These are phyloP conservation scores for Exophiala sp. DNA, from an alignment of 2,329 filamentous ascomycete genomes.

Conservation along the genomic window DNA sequence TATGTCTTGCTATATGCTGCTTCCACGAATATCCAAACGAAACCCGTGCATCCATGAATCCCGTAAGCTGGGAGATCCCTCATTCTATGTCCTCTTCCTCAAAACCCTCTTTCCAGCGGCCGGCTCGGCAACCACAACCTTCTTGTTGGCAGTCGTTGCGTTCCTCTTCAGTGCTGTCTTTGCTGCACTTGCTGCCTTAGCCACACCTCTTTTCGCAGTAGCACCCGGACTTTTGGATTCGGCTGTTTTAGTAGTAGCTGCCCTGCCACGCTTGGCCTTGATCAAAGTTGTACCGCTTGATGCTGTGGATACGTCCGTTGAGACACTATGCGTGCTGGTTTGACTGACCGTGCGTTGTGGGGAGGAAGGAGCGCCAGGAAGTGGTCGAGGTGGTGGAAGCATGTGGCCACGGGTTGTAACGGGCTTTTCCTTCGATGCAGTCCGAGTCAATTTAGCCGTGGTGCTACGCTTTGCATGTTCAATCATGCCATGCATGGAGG, in stretches of 20 bases:
- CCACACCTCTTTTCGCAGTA: constrained; percentile 16
- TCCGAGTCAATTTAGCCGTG: constrained; percentile 23
- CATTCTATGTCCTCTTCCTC: constrained; percentile 32
- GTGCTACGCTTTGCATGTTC: constrained; percentile 26
- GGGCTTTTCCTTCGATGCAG: constrained; percentile 26
- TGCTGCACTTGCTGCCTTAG: constrained; percentile 14
- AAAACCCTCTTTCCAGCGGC: constrained; percentile 38
- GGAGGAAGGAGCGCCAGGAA: constrained; percentile 7
- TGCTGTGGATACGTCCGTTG: constrained; percentile 21
- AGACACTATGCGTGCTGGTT: constrained; percentile 18
- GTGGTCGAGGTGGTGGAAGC: constrained; percentile 27
- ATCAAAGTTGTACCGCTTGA: constrained; percentile 25
- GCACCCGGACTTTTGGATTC: constrained; percentile 4
- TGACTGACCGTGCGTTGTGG: constrained; percentile 25
- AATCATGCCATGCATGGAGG: constrained; percentile 24
- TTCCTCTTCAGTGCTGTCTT: constrained; percentile 28
- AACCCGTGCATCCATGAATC: no score
- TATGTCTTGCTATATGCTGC: no score
- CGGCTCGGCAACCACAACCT: constrained; percentile 32
- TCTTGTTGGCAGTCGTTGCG: constrained; percentile 36
- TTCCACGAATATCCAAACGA: no score
- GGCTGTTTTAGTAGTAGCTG: constrained; percentile 11
- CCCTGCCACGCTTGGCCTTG: constrained; percentile 21
- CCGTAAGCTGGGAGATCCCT: no score
- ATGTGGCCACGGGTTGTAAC: constrained; percentile 19